Conservation (phyloP, 352 stramenopile species). For the Phytophthora hybrid region DNA sequence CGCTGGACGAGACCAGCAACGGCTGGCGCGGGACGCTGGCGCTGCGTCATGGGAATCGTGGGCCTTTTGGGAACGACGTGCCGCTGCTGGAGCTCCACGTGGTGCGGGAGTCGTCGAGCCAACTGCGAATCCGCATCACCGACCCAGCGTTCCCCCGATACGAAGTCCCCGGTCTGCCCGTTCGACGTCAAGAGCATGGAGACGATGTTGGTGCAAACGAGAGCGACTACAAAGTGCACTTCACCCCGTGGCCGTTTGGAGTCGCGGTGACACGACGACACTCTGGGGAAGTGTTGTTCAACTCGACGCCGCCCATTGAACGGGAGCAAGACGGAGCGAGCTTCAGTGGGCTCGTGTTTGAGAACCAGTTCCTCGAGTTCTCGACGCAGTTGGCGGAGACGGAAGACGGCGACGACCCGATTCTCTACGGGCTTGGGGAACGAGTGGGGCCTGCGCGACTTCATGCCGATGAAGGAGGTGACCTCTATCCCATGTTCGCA, state of each 20-base stretch:
- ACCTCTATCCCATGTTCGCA: slow-evolving; percentile 81
- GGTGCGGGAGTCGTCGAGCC: slow-evolving; percentile 51
- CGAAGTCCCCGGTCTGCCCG: slow-evolving; percentile 66
- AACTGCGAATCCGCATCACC: slow-evolving; percentile 82
- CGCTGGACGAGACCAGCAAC: slow-evolving; percentile 54
- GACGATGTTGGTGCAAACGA: slow-evolving; percentile 2
- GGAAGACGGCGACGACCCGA: slow-evolving; percentile 35
- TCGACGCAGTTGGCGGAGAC: slow-evolving; percentile 63
- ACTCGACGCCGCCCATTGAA: slow-evolving; percentile 77
- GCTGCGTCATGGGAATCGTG: slow-evolving; percentile 49
- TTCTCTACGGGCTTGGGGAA: slow-evolving; percentile 84
- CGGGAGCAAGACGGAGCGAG: slow-evolving; percentile 21
- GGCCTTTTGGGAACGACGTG: slow-evolving; percentile 85
- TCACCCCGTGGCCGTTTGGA: slow-evolving; percentile 77
- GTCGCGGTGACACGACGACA: slow-evolving; percentile 67
- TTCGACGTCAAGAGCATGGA: slow-evolving; percentile 10
- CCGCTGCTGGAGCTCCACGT: slow-evolving; percentile 71
- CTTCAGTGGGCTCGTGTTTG: slow-evolving; percentile 80
- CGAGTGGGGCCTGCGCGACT: slow-evolving; percentile 55
- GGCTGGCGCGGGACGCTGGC: slow-evolving; percentile 71
- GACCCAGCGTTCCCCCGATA: slow-evolving; percentile 77
- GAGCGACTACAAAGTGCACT: slow-evolving; percentile 59
- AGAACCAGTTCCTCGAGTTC: slow-evolving; percentile 90
- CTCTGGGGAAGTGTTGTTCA: slow-evolving; percentile 80
- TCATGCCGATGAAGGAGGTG: slow-evolving; percentile 50